A percentile compares a stretch with the other conserved stretches of the same genome.
Evolutionary conservation across 495 filamentous ascomycete species (phyloP).

Genomic region (Clohesyomyces aquaticus): DNA sequence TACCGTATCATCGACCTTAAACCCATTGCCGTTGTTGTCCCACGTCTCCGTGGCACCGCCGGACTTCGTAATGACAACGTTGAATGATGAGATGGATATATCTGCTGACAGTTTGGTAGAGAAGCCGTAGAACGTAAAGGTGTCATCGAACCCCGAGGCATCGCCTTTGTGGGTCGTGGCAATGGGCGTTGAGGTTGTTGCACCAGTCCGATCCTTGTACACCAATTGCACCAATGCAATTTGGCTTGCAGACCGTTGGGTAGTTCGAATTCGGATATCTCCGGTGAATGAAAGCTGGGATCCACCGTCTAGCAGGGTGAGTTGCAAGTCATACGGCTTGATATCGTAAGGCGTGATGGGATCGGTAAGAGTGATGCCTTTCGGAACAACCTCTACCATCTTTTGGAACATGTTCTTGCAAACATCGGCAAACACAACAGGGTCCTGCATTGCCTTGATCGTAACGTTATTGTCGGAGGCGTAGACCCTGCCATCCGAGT

Average conservation of each 20-base stretch:
- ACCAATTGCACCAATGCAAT: constrained; percentile 46
- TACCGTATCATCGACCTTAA: constrained; percentile 47
- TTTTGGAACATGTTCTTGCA: constrained; percentile 59
- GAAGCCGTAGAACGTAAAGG: constrained; percentile 54
- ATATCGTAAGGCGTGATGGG: constrained; percentile 61
- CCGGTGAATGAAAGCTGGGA: constrained; percentile 47
- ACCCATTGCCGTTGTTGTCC: constrained; percentile 49
- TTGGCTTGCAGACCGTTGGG: constrained; percentile 33
- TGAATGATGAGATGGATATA: constrained; percentile 50
- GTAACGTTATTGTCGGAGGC: constrained; percentile 61
- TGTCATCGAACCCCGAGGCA: constrained; percentile 61
- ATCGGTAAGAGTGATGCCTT: constrained; percentile 54
- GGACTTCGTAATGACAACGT: constrained; percentile 41
- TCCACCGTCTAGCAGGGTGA: constrained; percentile 47
- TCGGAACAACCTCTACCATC: constrained; percentile 65
- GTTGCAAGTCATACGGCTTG: constrained; percentile 57
- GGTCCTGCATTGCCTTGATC: constrained; percentile 53
- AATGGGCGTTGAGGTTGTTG: constrained; percentile 50
- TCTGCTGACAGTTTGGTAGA: constrained; percentile 40
- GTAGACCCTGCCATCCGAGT: constrained; percentile 63
- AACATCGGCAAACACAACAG: constrained; percentile 50
- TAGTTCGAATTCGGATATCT: constrained; percentile 51
- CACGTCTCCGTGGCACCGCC: constrained; percentile 41
- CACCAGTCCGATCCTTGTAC: constrained; percentile 47
- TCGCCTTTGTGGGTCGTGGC: constrained; percentile 53